phyloP scores from a whole-genome alignment of 2,329 filamentous ascomycete species.

The Parascedosporium putredinis region DNA sequence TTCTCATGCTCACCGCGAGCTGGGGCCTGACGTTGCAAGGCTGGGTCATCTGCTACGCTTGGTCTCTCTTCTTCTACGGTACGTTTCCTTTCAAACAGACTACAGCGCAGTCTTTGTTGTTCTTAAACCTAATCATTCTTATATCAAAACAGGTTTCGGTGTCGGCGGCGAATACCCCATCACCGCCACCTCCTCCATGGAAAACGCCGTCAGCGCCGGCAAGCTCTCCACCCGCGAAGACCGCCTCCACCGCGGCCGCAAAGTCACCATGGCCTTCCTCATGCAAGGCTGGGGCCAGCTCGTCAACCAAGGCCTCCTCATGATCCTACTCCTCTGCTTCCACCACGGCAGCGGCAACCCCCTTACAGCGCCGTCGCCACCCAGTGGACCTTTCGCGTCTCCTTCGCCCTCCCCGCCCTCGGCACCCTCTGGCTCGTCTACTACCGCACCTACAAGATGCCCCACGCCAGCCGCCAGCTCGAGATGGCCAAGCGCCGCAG shows the following conservation, averaged over 20 bases:
- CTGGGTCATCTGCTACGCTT: slow-evolving; percentile 96
- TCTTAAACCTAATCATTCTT: background rate
- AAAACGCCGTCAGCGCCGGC: slow-evolving; percentile 76
- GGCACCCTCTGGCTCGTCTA: slow-evolving; percentile 93
- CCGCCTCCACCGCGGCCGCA: slow-evolving; percentile 87
- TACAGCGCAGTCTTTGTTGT: background rate
- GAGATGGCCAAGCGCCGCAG: slow-evolving; percentile 73
- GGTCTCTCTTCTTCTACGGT: slow-evolving; percentile 72
- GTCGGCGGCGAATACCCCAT: slow-evolving; percentile 90
- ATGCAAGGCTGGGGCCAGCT: slow-evolving; percentile 99
- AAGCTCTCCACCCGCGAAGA: slow-evolving; percentile 85
- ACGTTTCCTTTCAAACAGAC: too few relatives aligned
- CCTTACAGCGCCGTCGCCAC: slow-evolving; percentile 69
- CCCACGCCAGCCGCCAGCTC: slow-evolving; percentile 73
- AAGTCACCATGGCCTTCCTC: slow-evolving; percentile 89
- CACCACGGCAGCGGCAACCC: slow-evolving; percentile 52
- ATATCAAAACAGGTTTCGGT: slow-evolving; percentile 31
- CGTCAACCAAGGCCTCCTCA: slow-evolving; percentile 83
- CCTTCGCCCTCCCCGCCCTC: slow-evolving; percentile 81
- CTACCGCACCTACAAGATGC: slow-evolving; percentile 94
- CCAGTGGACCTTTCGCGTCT: slow-evolving; percentile 87
- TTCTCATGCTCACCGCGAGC: slow-evolving; percentile 81
- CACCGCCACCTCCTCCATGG: slow-evolving; percentile 91
- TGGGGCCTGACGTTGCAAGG: slow-evolving; percentile 83
- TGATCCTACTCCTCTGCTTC: slow-evolving; percentile 78